Percentiles rank a stretch among this genome's conserved stretches.
Conservation (phyloP, 345 rosid species). For the Eucalyptus melliodora region DNA sequence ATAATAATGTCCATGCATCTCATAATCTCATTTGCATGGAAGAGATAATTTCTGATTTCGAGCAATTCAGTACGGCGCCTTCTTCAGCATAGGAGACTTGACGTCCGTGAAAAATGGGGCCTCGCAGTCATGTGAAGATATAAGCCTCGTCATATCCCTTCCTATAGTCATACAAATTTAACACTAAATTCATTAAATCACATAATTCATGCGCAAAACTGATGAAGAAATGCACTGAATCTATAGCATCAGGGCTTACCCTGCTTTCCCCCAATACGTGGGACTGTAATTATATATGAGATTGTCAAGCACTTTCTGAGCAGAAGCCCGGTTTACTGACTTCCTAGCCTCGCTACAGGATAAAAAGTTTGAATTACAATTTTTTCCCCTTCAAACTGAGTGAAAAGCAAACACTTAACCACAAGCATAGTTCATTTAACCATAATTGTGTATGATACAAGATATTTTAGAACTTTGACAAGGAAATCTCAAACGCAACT, state of each 20-base stretch:
- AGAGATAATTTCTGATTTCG: not conserved
- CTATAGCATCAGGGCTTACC: conserved; percentile 26
- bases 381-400: not conserved
- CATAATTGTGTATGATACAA: not conserved
- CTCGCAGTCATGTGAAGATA: conserved; percentile 26
- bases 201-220: not conserved
- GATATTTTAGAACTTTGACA: not conserved
- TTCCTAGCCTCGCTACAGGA: conserved; percentile 82
- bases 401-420: not conserved
- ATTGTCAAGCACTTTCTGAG: conserved; percentile 52
- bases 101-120: not conserved
- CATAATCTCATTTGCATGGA: not conserved
- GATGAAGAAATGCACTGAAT: not conserved
- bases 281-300: conserved; percentile 78
- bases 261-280: conserved; percentile 75
- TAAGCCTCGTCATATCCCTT: conserved; percentile 82
- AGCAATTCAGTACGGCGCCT: not conserved
- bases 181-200: not conserved
- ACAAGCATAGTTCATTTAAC: not conserved
- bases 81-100: not conserved
- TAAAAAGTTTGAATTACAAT: not conserved
- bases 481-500: not conserved
- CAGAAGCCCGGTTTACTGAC: conserved; percentile 56
- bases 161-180: conserved; percentile 19
- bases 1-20: not conserved